phyloP scores from a whole-genome alignment of 306 rosid genomes.

The Hippophae tibetana region DNA sequence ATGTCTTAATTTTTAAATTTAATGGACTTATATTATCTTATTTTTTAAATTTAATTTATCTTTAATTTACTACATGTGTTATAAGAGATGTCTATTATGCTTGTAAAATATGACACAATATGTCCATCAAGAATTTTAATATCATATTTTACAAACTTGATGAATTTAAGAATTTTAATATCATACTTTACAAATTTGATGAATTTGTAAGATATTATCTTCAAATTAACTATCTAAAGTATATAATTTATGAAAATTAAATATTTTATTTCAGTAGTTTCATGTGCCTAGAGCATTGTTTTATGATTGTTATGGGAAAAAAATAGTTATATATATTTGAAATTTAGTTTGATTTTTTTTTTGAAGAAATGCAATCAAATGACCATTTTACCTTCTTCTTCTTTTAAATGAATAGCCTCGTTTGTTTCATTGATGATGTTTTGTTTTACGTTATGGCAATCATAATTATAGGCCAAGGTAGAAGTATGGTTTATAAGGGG shows the following conservation, averaged over 20 bases:
- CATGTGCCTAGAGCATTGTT: slow-evolving; percentile 7
- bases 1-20: no score
- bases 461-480: slow-evolving; percentile 32
- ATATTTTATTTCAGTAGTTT: not conserved
- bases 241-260: not conserved
- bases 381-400: slow-evolving; percentile 10
- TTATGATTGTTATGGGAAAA: not conserved
- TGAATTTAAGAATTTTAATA: no score
- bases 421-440: slow-evolving; percentile 34
- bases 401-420: slow-evolving; percentile 7
- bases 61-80: no score
- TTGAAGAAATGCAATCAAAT: not conserved
- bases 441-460: slow-evolving; percentile 37
- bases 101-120: no score
- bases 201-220: no score
- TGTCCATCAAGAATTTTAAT: no score
- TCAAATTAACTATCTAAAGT: no score
- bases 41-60: no score
- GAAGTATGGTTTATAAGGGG: slow-evolving; percentile 17
- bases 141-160: no score
- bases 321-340: not conserved
- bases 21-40: no score
- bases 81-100: no score
- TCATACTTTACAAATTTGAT: no score
- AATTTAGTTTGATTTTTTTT: not conserved